These are phyloP conservation scores for Endotrypanum monterogeii DNA, from an alignment of 208 protist species.

Conservation along the genomic window DNA sequence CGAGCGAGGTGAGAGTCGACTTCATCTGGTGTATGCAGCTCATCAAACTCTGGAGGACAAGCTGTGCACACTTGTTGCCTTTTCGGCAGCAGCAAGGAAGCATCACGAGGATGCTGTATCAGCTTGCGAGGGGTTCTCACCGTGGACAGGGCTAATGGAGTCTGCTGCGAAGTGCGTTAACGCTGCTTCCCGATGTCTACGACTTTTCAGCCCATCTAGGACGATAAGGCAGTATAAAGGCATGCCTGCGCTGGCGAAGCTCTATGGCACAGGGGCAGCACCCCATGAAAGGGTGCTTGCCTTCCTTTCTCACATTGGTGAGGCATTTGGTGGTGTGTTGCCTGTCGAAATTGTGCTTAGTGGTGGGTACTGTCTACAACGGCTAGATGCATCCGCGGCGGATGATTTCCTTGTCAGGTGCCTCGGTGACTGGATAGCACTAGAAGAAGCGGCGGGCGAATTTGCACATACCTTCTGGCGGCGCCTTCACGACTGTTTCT, in stretches of 20 bases:
- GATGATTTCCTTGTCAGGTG: constrained; percentile 12
- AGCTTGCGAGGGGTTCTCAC: constrained; percentile 30
- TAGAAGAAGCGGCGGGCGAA: not conserved
- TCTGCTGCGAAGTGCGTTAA: constrained; percentile 29
- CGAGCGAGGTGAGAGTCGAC: constrained; percentile 10
- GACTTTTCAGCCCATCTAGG: constrained; percentile 57
- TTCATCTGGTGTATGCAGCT: constrained; percentile 30
- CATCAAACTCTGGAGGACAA: constrained; percentile 42
- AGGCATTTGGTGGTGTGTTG: constrained; percentile 33
- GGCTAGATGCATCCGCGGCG: constrained; percentile 25
- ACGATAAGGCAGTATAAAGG: constrained; percentile 40
- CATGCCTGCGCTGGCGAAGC: constrained; percentile 39
- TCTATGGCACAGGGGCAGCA: constrained; percentile 42
- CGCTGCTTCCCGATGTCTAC: constrained; percentile 47
- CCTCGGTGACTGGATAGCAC: not conserved
- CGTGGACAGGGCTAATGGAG: constrained; percentile 37
- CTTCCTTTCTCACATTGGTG: constrained; percentile 39
- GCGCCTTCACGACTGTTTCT: not conserved
- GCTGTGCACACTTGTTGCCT: constrained; percentile 24
- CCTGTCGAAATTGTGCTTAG: constrained; percentile 35
- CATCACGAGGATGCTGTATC: not conserved
- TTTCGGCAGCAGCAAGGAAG: constrained; percentile 14
- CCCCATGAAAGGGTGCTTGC: constrained; percentile 33
- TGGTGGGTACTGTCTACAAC: constrained; percentile 31
- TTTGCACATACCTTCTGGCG: not conserved